phyloP scores from a whole-genome alignment of 164 flowering plant genomes.

The Magnolia sinica region DNA sequence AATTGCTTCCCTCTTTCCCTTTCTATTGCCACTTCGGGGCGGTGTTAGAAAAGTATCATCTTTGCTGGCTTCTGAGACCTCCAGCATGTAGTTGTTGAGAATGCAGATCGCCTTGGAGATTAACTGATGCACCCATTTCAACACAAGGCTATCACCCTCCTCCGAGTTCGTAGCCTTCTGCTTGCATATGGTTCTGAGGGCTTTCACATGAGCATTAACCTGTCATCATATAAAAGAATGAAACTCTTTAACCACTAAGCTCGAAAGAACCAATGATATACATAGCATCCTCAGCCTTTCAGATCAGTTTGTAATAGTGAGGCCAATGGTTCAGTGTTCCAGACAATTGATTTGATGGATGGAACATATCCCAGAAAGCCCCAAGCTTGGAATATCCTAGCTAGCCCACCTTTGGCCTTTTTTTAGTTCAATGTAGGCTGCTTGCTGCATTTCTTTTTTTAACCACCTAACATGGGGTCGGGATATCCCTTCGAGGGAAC shows the following conservation, averaged over 20 bases:
- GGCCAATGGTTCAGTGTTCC: too few species aligned
- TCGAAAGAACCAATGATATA: background rate
- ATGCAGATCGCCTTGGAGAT: constrained; percentile 60
- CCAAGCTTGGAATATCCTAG: too few species aligned
- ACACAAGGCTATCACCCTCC: constrained; percentile 70
- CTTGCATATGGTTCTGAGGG: constrained; percentile 82
- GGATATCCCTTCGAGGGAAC: background rate
- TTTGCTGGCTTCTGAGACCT: constrained; percentile 36
- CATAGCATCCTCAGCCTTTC: background rate
- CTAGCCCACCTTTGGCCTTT: background rate
- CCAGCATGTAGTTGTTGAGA: constrained; percentile 51
- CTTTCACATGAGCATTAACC: constrained; percentile 94
- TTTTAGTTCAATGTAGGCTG: background rate
- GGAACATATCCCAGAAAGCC: too few species aligned
- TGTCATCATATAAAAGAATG: constrained; percentile 18
- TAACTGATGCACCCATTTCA: constrained; percentile 59
- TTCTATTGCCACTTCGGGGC: constrained; percentile 31
- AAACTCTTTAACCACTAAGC: background rate
- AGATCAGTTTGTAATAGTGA: too few species aligned
- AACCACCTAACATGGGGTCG: background rate
- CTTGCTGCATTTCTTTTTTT: background rate
- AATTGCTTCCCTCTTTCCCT: constrained; percentile 32
- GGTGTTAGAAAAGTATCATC: constrained; percentile 51
- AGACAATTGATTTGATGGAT: too few species aligned
- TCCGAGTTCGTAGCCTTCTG: constrained; percentile 52